Evolutionary conservation across 164 flowering plant species (phyloP).

Genomic region (Echeveria elegans): DNA sequence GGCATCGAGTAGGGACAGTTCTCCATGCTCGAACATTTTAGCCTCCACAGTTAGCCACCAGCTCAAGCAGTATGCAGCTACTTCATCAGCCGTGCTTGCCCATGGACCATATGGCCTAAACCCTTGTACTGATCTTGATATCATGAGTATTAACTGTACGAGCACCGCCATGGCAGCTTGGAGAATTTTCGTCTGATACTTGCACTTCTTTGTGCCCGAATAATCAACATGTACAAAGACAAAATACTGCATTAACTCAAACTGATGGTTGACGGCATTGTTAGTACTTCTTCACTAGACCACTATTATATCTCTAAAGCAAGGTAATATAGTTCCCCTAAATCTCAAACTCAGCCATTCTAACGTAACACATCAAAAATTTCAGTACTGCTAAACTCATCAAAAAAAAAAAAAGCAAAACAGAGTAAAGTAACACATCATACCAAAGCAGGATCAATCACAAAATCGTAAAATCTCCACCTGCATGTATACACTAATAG

Average conservation of each 20-base stretch:
- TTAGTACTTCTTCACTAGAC: not conserved
- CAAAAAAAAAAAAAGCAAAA: too few species aligned
- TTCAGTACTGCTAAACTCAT: too few species aligned
- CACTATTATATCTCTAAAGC: too few species aligned
- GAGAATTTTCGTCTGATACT: not conserved
- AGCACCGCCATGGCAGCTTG: not conserved
- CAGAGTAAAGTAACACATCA: too few species aligned
- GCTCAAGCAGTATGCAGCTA: constrained; percentile 42
- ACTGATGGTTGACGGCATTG: not conserved
- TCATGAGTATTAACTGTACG: not conserved
- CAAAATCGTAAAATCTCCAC: too few species aligned
- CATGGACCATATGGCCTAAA: constrained; percentile 7
- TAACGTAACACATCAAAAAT: too few species aligned
- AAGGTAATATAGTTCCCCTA: too few species aligned
- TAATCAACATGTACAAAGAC: too few species aligned
- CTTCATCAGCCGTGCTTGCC: not conserved
- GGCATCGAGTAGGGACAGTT: constrained; percentile 62
- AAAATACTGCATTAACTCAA: too few species aligned
- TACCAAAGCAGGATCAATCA: too few species aligned
- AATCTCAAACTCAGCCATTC: too few species aligned
- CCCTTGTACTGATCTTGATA: constrained; percentile 11
- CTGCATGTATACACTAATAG: not conserved
- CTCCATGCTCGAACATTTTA: constrained; percentile 58
- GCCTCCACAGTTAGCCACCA: constrained; percentile 83
- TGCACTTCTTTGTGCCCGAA: not conserved